phyloP scores from a whole-genome alignment of 805 yeast genomes.

The Schwanniomyces vanrijiae region DNA sequence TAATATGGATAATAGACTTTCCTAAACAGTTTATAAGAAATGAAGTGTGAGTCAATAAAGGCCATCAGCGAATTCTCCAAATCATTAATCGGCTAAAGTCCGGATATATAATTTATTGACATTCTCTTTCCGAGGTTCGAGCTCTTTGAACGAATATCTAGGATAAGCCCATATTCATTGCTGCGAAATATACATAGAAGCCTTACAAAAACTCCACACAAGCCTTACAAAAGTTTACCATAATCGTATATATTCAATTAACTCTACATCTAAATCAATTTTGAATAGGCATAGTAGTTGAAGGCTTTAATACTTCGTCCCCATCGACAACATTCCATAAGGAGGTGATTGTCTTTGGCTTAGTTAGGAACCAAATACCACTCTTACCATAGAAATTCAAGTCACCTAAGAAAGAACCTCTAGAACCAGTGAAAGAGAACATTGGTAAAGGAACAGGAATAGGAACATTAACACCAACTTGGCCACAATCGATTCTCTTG shows the following conservation, averaged over 20 bases:
- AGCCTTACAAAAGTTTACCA: not conserved
- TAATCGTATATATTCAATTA: not conserved
- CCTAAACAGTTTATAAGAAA: not conserved
- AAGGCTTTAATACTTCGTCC: constrained; percentile 48
- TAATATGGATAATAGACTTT: not conserved
- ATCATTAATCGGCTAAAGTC: not conserved
- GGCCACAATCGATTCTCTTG: constrained; percentile 69
- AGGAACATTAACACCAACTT: constrained; percentile 76
- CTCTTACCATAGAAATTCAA: constrained; percentile 78
- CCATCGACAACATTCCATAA: constrained; percentile 60
- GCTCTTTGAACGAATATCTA: no score
- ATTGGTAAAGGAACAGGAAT: constrained; percentile 81
- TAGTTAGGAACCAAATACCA: constrained; percentile 71
- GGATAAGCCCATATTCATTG: no score
- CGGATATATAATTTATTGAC: not conserved
- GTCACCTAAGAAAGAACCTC: constrained; percentile 75
- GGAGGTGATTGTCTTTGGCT: constrained; percentile 71
- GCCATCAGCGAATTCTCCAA: no score
- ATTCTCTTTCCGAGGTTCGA: not conserved
- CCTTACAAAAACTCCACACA: not conserved
- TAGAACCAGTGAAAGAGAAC: constrained; percentile 78
- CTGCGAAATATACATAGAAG: not conserved
- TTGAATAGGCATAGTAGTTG: constrained; percentile 71
- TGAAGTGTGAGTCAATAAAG: not conserved
- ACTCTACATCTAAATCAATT: constrained; percentile 18